Evolutionary conservation across 129 eudicot species (phyloP), one percentile per base, ranked within the genome.

Genomic region (Ambrosia trifida): DNA sequence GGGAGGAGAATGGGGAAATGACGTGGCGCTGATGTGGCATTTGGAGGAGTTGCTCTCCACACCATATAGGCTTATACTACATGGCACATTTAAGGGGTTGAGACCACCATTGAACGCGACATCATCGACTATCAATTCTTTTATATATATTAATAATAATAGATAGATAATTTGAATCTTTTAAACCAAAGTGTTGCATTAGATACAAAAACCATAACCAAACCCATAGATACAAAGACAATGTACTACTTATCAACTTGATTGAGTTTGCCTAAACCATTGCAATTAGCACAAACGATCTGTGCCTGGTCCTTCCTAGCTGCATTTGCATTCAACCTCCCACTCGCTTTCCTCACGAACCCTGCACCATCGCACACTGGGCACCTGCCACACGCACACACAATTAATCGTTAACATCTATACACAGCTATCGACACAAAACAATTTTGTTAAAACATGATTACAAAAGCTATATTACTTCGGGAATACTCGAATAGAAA

Each of bases 301-400:
- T 94, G 97, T 10, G 58, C 32, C 72, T 85, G 84, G 57, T 93
- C 96, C 74, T 89, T 93, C 72, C 98, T 73, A 31, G 98, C 96
- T 3, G 98, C 98, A 70, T 93, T 93, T 14, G 90, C 96, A 72
- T 86, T 89, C 82, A 93, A 65, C 0, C 87, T 75, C 31, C 65
- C 80, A 28, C 87, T 89, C 10, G 83, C 17, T 82, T 90, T 80
- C 85, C 99, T 85, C 79, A 94, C 96, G 46, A 90, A 94, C 70
- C 97, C 99, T 11, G 99, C 97, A 12, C 99, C 99, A 51, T 94
- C 99, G 31, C 99, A 94, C 64, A 80, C 97, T 0, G 96, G 97
- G 73, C 99, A 94, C 83, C 99, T 94, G 68, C 68, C 61, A 24
- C 61, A 9, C 3, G 3, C 28, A 49, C 5, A n/a, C n/a, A 49